These are phyloP conservation scores for Saturnispora diversa DNA, from an alignment of 805 yeast genomes.

Conservation along the genomic window DNA sequence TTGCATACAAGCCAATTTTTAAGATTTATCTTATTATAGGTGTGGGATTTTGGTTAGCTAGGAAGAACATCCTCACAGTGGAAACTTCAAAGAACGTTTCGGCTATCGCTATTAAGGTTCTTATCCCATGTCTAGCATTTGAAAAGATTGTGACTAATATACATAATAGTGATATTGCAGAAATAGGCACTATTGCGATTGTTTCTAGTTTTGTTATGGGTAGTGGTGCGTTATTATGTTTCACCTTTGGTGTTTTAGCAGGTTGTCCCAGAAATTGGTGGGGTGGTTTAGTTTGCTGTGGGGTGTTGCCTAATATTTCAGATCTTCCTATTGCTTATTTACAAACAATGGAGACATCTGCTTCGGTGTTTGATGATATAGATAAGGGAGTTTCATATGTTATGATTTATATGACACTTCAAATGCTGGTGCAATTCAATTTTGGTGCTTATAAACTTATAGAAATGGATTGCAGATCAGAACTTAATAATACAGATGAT, in stretches of 20 bases:
- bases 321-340: slow-evolving; percentile 82
- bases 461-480: slow-evolving; percentile 54
- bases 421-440: slow-evolving; percentile 61
- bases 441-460: slow-evolving; percentile 66
- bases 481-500: neutral
- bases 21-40: slow-evolving; percentile 69
- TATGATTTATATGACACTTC: slow-evolving; percentile 68
- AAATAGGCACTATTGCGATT: slow-evolving; percentile 55
- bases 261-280: slow-evolving; percentile 66
- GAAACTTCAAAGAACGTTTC: slow-evolving; percentile 66
- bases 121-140: slow-evolving; percentile 72
- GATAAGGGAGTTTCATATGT: slow-evolving; percentile 76
- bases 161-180: slow-evolving; percentile 58
- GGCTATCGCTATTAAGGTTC: slow-evolving; percentile 57
- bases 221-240: slow-evolving; percentile 14
- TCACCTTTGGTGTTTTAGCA: slow-evolving; percentile 36
- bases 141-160: slow-evolving; percentile 61
- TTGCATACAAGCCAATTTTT: slow-evolving; percentile 76
- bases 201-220: slow-evolving; percentile 39
- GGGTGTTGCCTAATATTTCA: slow-evolving; percentile 68
- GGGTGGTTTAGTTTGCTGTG: slow-evolving; percentile 64
- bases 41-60: slow-evolving; percentile 58
- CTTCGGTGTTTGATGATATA: slow-evolving; percentile 47
- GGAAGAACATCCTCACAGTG: slow-evolving; percentile 53
- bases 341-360: slow-evolving; percentile 61